phyloP scores from a whole-genome alignment of 768 basidiomycete species.

The Pulveroboletus sp. region DNA sequence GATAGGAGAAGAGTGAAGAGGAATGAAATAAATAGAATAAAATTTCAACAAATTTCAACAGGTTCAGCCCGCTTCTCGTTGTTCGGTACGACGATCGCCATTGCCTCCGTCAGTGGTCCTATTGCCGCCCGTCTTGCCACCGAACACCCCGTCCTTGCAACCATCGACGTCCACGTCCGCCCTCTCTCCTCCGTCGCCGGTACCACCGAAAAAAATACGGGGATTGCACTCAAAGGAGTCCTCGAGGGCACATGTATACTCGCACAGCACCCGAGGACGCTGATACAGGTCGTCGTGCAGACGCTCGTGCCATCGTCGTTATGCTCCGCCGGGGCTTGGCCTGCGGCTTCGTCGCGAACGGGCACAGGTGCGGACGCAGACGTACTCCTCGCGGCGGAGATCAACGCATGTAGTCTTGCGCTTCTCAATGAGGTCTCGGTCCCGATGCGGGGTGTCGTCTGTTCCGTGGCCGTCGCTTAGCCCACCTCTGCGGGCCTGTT shows the following conservation, averaged over 20 bases:
- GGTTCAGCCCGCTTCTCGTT: conserved; percentile 50
- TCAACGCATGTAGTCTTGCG: conserved; percentile 69
- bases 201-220: conserved; percentile 60
- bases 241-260: conserved; percentile 64
- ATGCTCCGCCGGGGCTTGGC: neutral
- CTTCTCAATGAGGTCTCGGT: conserved; percentile 66
- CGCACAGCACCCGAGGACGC: conserved; percentile 61
- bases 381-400: conserved; percentile 50
- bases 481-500: conserved; percentile 8
- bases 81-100: conserved; percentile 30
- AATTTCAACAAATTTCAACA: too few species aligned
- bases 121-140: conserved; percentile 66
- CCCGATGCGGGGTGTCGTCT: conserved; percentile 70
- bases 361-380: too few species aligned
- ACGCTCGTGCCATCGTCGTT: conserved; percentile 32
- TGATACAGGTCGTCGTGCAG: conserved; percentile 75
- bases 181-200: conserved; percentile 52
- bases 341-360: neutral
- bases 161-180: conserved; percentile 69
- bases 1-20: too few species aligned
- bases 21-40: too few species aligned
- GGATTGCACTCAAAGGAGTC: conserved; percentile 19
- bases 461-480: conserved; percentile 57
- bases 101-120: conserved; percentile 79
- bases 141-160: conserved; percentile 68